These are phyloP conservation scores for Candida xyloterini DNA, from an alignment of 805 yeast species.

Conservation along the genomic window DNA sequence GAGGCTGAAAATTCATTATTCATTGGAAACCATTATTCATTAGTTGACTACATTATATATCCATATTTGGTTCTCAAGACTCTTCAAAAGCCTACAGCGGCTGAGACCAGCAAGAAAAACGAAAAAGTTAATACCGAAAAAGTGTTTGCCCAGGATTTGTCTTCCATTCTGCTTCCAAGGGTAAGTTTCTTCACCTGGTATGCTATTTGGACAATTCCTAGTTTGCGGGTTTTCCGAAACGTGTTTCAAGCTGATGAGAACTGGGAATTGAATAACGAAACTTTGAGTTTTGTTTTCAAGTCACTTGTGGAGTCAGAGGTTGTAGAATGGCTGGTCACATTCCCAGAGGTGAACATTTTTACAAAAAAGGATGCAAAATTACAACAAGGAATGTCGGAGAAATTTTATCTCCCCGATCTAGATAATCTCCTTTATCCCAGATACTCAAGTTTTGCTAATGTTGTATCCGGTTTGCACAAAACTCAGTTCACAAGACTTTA, in stretches of 20 bases:
- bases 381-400: conserved; percentile 55
- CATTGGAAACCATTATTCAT: conserved; percentile 61
- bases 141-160: conserved; percentile 27
- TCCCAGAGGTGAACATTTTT: conserved; percentile 83
- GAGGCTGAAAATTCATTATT: conserved; percentile 36
- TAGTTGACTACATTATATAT: conserved; percentile 62
- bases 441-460: conserved; percentile 54
- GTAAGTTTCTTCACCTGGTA: conserved; percentile 74
- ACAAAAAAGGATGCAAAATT: conserved; percentile 44
- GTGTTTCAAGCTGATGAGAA: conserved; percentile 65
- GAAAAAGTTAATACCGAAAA: conserved; percentile 7
- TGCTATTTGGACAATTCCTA: conserved; percentile 59
- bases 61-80: conserved; percentile 37
- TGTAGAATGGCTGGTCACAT: conserved; percentile 61
- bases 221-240: conserved; percentile 42
- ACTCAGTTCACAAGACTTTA: conserved; percentile 45
- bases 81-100: conserved; percentile 9
- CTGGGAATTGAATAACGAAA: conserved; percentile 50
- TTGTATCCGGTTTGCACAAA: conserved; percentile 41
- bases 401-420: conserved; percentile 58
- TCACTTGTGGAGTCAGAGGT: conserved; percentile 35
- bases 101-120: conserved; percentile 1
- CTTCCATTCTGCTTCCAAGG: conserved; percentile 36
- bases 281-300: conserved; percentile 34
- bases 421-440: conserved; percentile 74